Evolutionary conservation across 257 asterid genomes (phyloP), one percentile per base, ranked within the genome.

Genomic region (Marsdenia floribunda): DNA sequence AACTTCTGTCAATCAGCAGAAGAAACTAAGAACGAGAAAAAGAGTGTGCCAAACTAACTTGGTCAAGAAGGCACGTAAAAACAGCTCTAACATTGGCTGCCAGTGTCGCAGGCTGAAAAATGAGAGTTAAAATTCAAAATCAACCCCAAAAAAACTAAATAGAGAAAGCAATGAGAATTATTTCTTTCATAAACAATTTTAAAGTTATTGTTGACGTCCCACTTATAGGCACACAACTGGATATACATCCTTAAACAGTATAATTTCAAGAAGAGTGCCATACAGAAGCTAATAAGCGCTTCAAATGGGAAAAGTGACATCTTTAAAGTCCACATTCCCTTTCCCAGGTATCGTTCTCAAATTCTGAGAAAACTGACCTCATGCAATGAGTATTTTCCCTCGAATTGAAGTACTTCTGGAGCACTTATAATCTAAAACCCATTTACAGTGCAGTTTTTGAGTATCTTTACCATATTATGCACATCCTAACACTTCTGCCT

Each of bases 11-110:
- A 66, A n/a, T 33, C 63, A 80, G 78, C 72, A 74, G 76, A 81
- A 74, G 75, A 75, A 49, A 33, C 79, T 58, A 57, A 59, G 53
- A 74, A 50, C 69, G 64, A 38, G 72, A 73, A 78, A 72, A 72
- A 61, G 77, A 73, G 64, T 55, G 65, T 69, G 73, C 66, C n/a
- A 47, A 78, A 70, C 78, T 77, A 78, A 92, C 99, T 90, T 95
- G 99, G 84, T 92, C 97, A 75, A 92, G 82, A 64, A 95, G 98
- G 86, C 96, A 89, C 18, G 97, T 92, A 81, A 95, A 95, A 84
- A 89, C 93, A 75, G 93, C 92, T 83, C 95, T 87, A 29, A 90
- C 96, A 78, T 89, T 85, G 71, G 96, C 90, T 72, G 97, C 97
- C 84, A 92, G 88, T 37, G 90, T 73, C 38, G 91, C 93, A 81